phyloP scores from a whole-genome alignment of 805 yeast species.

The Wickerhamomyces sydowiorum region DNA sequence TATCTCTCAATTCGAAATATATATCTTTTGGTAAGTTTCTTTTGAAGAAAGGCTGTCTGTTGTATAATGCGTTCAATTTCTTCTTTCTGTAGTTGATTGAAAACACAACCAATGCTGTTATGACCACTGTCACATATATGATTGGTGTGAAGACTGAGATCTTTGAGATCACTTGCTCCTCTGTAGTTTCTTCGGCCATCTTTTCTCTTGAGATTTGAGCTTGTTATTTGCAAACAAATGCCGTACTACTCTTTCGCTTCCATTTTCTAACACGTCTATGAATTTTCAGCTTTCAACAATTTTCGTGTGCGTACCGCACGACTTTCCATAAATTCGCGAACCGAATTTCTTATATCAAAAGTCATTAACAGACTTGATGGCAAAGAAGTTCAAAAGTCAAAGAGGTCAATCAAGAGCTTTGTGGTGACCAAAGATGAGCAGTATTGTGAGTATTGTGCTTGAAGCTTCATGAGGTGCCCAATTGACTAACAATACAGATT shows the following conservation, averaged over 20 bases:
- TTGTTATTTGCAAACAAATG: not conserved
- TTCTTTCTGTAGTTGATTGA: slow-evolving; percentile 64
- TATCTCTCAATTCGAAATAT: slow-evolving; percentile 51
- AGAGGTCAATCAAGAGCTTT: no score
- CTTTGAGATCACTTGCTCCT: slow-evolving; percentile 6
- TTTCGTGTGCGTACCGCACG: not conserved
- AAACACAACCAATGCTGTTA: slow-evolving; percentile 63
- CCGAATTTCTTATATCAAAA: no score
- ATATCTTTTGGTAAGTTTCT: slow-evolving; percentile 61
- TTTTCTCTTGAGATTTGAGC: not conserved
- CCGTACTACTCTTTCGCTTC: not conserved
- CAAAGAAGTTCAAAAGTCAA: no score
- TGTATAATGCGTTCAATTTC: slow-evolving; percentile 40
- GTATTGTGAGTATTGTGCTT: slow-evolving; percentile 5
- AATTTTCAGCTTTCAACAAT: not conserved
- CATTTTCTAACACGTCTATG: not conserved
- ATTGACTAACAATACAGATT: slow-evolving; percentile 33
- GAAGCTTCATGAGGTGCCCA: not conserved
- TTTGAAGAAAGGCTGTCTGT: slow-evolving; percentile 68
- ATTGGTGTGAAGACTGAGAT: slow-evolving; percentile 68
- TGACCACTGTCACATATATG: slow-evolving; percentile 63
- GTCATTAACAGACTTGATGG: not conserved
- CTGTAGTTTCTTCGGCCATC: slow-evolving; percentile 6
- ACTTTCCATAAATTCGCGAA: no score
- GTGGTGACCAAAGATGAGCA: slow-evolving; percentile 3